phyloP scores from a whole-genome alignment of 1,284 basidiomycete species.

The Heterobasidion irregulare region DNA sequence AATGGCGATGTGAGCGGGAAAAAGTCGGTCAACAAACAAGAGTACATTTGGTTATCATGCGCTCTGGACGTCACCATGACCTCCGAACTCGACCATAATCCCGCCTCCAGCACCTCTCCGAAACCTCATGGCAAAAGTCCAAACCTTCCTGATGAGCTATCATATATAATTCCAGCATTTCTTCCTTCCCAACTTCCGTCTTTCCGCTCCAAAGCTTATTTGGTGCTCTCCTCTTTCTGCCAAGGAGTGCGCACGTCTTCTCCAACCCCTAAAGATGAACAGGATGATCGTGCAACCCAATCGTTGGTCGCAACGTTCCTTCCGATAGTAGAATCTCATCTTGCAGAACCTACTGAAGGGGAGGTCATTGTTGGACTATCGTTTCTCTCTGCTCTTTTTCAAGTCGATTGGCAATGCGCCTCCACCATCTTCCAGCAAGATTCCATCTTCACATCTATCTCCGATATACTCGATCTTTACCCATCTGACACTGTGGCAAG shows the following conservation, averaged over 20 bases:
- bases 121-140: conserved; percentile 25
- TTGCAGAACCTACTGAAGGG: conserved; percentile 47
- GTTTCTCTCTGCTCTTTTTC: conserved; percentile 66
- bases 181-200: conserved; percentile 33
- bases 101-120: conserved; percentile 21
- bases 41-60: background rate
- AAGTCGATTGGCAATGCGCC: conserved; percentile 63
- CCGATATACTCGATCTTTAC: conserved; percentile 58
- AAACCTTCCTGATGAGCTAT: conserved; percentile 43
- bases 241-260: conserved; percentile 40
- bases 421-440: conserved; percentile 54
- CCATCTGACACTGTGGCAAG: conserved; percentile 37
- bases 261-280: conserved; percentile 17
- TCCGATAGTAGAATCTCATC: conserved; percentile 32
- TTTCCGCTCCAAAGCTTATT: conserved; percentile 56
- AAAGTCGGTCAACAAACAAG: background rate
- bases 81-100: conserved; percentile 8
- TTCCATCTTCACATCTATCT: conserved; percentile 49
- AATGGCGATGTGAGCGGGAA: background rate
- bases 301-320: conserved; percentile 40
- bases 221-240: conserved; percentile 57
- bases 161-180: conserved; percentile 47
- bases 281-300: conserved; percentile 33
- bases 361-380: conserved; percentile 44
- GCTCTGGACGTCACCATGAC: background rate